These are phyloP conservation scores for Paramecium primaurelia DNA, from an alignment of 73 alveolate genomes.

Conservation along the genomic window DNA sequence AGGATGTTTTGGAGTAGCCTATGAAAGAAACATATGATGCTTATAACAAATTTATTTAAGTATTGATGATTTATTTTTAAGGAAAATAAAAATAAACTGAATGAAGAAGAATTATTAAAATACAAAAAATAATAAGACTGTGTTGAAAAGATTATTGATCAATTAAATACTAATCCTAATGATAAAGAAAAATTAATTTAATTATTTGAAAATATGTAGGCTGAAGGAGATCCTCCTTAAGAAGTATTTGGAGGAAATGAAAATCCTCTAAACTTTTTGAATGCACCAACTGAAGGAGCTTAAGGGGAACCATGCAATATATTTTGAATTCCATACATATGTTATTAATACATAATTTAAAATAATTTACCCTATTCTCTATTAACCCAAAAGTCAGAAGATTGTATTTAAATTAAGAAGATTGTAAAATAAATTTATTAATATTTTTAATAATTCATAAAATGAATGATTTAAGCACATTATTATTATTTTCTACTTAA, in stretches of 20 bases:
- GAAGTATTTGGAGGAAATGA: constrained; percentile 17
- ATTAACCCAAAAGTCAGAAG: background rate
- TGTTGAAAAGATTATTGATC: background rate
- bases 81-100: background rate
- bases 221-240: constrained; percentile 45
- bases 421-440: background rate
- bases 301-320: constrained; percentile 15
- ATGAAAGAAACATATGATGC: background rate
- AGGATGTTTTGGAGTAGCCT: constrained; percentile 2
- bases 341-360: background rate
- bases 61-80: background rate
- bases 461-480: background rate
- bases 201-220: constrained; percentile 45
- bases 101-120: background rate
- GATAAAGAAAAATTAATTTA: constrained; percentile 16
- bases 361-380: background rate
- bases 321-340: background rate
- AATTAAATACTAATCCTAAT: background rate
- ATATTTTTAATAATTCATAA: background rate
- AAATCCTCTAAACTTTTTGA: constrained; percentile 1
- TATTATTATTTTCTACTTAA: background rate
- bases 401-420: background rate
- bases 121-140: background rate
- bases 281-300: background rate
- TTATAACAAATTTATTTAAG: background rate